Conservation (phyloP, 305 asterid genomes). For the Plantago rigida region DNA sequence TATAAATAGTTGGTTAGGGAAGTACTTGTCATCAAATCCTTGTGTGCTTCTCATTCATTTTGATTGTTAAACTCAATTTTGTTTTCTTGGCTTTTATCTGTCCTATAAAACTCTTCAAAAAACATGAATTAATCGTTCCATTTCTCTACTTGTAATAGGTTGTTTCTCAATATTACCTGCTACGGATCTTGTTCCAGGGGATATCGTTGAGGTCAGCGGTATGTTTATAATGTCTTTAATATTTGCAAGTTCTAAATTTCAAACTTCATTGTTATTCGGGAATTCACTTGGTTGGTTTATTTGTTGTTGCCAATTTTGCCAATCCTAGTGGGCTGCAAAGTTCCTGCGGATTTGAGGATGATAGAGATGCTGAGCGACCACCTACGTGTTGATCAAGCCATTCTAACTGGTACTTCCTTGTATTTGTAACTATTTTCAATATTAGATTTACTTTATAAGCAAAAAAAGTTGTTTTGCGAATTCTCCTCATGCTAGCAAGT, state of each 20-base stretch:
- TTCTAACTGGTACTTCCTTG: constrained; percentile 66
- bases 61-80: too few species aligned
- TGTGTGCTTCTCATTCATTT: too few species aligned
- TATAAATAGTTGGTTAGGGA: too few species aligned
- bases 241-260: constrained; percentile 20
- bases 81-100: neutral
- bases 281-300: constrained; percentile 17
- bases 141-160: constrained; percentile 41
- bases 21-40: too few species aligned
- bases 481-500: constrained; percentile 18
- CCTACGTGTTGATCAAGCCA: constrained; percentile 93
- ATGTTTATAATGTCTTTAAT: constrained; percentile 28
- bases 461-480: constrained; percentile 13
- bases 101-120: constrained; percentile 10
- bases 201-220: constrained; percentile 95
- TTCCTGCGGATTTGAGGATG: constrained; percentile 98
- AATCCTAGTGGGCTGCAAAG: constrained; percentile 82
- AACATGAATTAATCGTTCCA: constrained; percentile 18
- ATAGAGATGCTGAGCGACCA: constrained; percentile 80
- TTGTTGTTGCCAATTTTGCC: constrained; percentile 20
- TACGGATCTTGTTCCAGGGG: constrained; percentile 93
- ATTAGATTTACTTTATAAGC: neutral
- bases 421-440: constrained; percentile 11
- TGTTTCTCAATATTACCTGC: constrained; percentile 92
- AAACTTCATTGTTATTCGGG: constrained; percentile 9